phyloP scores from a whole-genome alignment of 2,329 filamentous ascomycete genomes.

The Hymenoscyphus fraxineus region DNA sequence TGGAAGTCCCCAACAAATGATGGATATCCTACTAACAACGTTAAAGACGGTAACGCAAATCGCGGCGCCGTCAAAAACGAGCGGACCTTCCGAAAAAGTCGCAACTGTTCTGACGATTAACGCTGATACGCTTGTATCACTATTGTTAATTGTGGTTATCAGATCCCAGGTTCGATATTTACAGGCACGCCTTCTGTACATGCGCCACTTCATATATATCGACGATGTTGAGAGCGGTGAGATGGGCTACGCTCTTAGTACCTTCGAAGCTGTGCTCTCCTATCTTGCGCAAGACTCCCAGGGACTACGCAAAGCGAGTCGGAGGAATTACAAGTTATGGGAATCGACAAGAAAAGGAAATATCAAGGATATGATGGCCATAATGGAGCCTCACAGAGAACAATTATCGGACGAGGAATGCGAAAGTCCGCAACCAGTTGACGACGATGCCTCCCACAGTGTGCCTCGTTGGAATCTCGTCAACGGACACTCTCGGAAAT shows the following conservation, averaged over 20 bases:
- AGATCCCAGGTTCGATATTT: constrained; percentile 82
- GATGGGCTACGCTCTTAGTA: constrained; percentile 92
- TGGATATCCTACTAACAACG: constrained; percentile 37
- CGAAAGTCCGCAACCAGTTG: constrained; percentile 36
- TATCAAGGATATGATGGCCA: constrained; percentile 67
- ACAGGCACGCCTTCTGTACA: constrained; percentile 86
- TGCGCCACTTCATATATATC: constrained; percentile 95
- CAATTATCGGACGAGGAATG: constrained; percentile 30
- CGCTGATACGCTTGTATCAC: constrained; percentile 87
- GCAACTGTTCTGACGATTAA: constrained; percentile 58
- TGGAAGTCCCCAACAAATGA: constrained; percentile 37
- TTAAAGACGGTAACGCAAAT: constrained; percentile 78
- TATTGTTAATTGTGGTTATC: constrained; percentile 89
- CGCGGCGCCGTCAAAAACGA: constrained; percentile 46
- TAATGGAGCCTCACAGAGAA: constrained; percentile 66
- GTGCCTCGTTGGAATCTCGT: constrained; percentile 31
- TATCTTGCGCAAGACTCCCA: constrained; percentile 82
- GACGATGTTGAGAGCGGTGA: constrained; percentile 97
- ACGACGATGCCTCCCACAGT: constrained; percentile 46
- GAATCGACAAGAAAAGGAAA: constrained; percentile 77
- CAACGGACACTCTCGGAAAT: constrained; percentile 26
- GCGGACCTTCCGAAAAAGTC: constrained; percentile 36
- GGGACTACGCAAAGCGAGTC: constrained; percentile 77
- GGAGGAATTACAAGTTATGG: constrained; percentile 83
- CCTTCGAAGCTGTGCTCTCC: constrained; percentile 87